Base-by-base conservation (phyloP, 495 filamentous ascomycete genomes). In the Aspergillus olivimuriae region DNA sequence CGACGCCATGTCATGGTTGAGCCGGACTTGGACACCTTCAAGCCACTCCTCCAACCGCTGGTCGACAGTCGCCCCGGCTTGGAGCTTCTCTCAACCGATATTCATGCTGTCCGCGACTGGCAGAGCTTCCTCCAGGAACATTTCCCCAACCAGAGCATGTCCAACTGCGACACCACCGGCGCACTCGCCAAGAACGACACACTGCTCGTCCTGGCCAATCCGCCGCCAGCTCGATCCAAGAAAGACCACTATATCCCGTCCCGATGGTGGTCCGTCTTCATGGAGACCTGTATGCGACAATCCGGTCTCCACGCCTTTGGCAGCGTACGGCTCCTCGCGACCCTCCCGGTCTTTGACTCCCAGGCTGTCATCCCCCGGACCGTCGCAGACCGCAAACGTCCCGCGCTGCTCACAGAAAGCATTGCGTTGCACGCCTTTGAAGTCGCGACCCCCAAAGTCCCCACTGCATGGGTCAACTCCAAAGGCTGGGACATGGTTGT, bases 1-100 rank as follows among this genome's bases (percentile, higher is more conserved):
- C 78, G 84, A 35, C 79, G 74, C 0, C 91, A 97, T 70, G 62
- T 95, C 22, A 66, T 97, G 38, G 59, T 95, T 45, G 88, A 94
- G 48, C 81, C 81, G 1, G 70, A 80, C 34, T 45, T 64, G 1
- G 43, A 61, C 0, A 20, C 61, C 6, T 87, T 84, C 58, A 44
- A 66, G 7, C 68, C 74, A 0, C 72, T 80, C 44, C 77, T 94
- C 16, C 50, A 77, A 17, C 73, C 78, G 0, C 68, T 94, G 4
- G 67, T 82, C n/a, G 60, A 80, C 1, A 62, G 73, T 69, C 23
- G 73, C 61, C 45, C 79, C 4, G 70, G 59, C 42, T 87, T 80
- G 41, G 59, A 61, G 32, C 51, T 86, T 4, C 14, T 78, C 5
- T 46, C 55, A 0, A 63, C 62, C 35, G 66, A 75, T 22, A 65